Conservation (phyloP, 1,284 basidiomycete species). For the Garcileccinum viscosum region DNA sequence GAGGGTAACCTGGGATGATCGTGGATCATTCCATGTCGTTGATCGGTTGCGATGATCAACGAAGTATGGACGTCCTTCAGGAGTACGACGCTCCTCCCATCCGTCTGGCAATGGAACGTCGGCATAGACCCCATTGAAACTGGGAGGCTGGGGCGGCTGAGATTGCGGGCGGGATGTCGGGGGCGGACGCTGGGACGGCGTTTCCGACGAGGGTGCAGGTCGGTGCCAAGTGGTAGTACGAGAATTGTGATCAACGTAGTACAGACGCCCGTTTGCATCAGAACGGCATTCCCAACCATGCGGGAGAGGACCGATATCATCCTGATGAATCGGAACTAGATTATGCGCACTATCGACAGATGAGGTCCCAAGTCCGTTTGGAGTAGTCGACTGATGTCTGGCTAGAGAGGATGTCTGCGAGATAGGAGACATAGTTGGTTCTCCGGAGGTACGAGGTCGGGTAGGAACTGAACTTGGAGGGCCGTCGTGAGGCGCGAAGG, state of each 20-base stretch:
- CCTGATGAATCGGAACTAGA: conserved; percentile 18
- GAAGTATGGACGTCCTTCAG: conserved; percentile 98
- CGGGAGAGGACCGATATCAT: conserved; percentile 58
- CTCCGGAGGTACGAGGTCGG: conserved; percentile 28
- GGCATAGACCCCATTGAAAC: conserved; percentile 33
- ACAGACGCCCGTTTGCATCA: conserved; percentile 82
- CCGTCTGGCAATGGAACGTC: conserved; percentile 90
- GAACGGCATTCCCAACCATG: conserved; percentile 92
- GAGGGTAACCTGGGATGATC: conserved; percentile 46
- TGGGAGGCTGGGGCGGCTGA: conserved; percentile 19
- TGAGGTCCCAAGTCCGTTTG: conserved; percentile 8
- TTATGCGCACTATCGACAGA: conserved; percentile 13
- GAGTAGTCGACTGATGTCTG: conserved; percentile 21
- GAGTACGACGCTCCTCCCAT: conserved; percentile 98
- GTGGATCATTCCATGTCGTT: conserved; percentile 98
- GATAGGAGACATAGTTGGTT: conserved; percentile 14
- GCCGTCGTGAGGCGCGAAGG: conserved; percentile 20
- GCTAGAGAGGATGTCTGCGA: conserved; percentile 17
- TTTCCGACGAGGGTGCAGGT: conserved; percentile 45
- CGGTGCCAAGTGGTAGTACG: conserved; percentile 95
- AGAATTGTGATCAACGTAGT: conserved; percentile 93
- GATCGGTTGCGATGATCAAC: conserved; percentile 96
- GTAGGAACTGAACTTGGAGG: conserved; percentile 15
- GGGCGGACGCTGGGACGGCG: conserved; percentile 10
- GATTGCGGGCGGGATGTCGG: conserved; percentile 13